phyloP scores from a whole-genome alignment of 2,329 filamentous ascomycete species.

The Microsporum audouinii region DNA sequence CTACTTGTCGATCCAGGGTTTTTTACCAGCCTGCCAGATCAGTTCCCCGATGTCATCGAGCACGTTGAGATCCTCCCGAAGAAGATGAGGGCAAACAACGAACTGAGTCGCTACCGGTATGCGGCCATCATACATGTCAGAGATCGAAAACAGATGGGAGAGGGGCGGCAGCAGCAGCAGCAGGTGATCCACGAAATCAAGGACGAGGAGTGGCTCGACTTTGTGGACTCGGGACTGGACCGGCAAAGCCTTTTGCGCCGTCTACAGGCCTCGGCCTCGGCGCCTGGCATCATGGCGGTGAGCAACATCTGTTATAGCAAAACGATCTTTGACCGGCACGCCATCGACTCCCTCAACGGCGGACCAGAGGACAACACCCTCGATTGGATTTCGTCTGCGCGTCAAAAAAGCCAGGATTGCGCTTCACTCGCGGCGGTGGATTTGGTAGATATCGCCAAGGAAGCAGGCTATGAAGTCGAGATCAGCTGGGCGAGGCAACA shows the following conservation, averaged over 20 bases:
- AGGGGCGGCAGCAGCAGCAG: not conserved
- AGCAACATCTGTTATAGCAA: conserved; percentile 6
- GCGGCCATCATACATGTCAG: conserved; percentile 3
- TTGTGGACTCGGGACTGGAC: not conserved
- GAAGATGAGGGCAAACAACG: conserved; percentile 7
- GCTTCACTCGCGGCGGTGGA: not conserved
- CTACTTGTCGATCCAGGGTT: conserved; percentile 6
- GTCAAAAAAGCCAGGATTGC: not conserved
- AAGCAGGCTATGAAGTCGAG: conserved; percentile 7
- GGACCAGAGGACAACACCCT: not conserved
- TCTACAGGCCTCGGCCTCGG: not conserved
- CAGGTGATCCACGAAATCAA: not conserved
- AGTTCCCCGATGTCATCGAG: not conserved
- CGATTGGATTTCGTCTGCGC: not conserved
- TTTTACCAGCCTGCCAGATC: conserved; percentile 2
- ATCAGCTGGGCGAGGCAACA: conserved; percentile 8
- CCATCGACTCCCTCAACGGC: not conserved
- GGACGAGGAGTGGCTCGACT: not conserved
- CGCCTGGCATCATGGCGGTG: not conserved
- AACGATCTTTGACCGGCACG: not conserved
- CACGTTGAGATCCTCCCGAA: conserved; percentile 7
- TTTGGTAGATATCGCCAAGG: not conserved
- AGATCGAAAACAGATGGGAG: too few relatives aligned
- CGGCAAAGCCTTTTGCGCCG: not conserved
- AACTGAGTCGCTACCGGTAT: conserved; percentile 9